Evolutionary conservation across 164 flowering plant species (phyloP), one percentile per base, ranked within the genome.

Genomic region (Stephania cephalantha): DNA sequence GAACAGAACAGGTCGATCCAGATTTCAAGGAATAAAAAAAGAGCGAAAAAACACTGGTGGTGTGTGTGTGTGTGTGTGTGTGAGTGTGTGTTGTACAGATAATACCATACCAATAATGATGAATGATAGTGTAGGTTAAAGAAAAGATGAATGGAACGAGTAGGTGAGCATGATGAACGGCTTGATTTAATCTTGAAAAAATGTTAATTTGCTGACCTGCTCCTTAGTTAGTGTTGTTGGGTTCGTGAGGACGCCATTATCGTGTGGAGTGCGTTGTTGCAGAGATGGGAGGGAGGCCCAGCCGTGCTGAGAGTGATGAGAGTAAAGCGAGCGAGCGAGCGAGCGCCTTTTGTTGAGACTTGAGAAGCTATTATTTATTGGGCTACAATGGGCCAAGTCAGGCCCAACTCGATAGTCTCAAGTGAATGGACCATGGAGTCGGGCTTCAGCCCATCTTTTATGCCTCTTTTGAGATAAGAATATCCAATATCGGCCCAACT

Each of bases 21-120:
- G 77, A 75, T 69, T 75, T 75, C 45, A 22, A 75, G 77, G 77
- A 75, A 69, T 18, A 5, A 48, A 25, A 13, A 18, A 44, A 74
- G 46, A 5, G 6, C 15, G 15, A 15, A 2, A 50, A 15, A 50
- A 9, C 15, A 50, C 55, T 35, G 42, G 42, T 35, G 42, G 42
- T 35, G 42, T 35, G 42, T 35, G 42, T 35, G 42, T 0, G 42
- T 35, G 42, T 0, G 42, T 35, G 42, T 35, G 42, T 31, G 42
- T 35, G 42, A 2, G 42, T 4, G 42, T 35, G 42, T 35, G 42
- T 35, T 35, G 42, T 35, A 35, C 42, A 35, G 42, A 35, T 4
- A 35, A 35, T 35, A 35, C 42, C 42, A 35, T 35, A 35, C 42
- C 42, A 35, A 35, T 35, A 35, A 35, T 2, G 9, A 8, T 5